A percentile compares a stretch with the other conserved stretches of the same genome.
phyloP scores from a whole-genome alignment of 352 stramenopile genomes.

The Phytophthora palmivora region DNA sequence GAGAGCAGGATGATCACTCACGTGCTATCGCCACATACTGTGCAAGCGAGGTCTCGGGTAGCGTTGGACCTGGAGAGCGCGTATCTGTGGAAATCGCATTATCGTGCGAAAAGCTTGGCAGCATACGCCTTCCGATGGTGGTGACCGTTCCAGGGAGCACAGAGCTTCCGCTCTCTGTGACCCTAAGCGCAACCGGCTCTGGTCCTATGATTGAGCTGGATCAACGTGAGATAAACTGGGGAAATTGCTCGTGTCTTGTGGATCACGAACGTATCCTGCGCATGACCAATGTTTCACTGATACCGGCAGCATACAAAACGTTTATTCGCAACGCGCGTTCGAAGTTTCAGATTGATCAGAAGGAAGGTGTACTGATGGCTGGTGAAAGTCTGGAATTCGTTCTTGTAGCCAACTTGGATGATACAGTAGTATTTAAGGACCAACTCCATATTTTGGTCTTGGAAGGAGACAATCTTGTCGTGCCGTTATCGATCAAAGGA shows the following conservation, averaged over 20 bases:
- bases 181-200: constrained; percentile 80
- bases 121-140: constrained; percentile 90
- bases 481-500: constrained; percentile 92
- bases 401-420: constrained; percentile 93
- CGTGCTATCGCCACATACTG: constrained; percentile 84
- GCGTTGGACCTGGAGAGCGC: constrained; percentile 64
- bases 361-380: constrained; percentile 88
- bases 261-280: constrained; percentile 75
- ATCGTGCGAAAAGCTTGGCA: constrained; percentile 90
- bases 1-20: constrained; percentile 91
- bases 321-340: constrained; percentile 93
- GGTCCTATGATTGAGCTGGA: constrained; percentile 90
- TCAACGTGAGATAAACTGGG: constrained; percentile 88
- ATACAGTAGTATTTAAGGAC: constrained; percentile 93
- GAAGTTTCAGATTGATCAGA: constrained; percentile 92
- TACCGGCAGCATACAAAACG: constrained; percentile 91
- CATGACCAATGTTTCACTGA: constrained; percentile 92
- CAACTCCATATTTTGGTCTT: constrained; percentile 93
- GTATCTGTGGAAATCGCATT: constrained; percentile 85
- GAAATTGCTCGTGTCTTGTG: constrained; percentile 90
- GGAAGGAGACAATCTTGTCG: constrained; percentile 91
- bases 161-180: constrained; percentile 90
- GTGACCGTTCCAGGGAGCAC: constrained; percentile 87
- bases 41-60: constrained; percentile 63
- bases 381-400: constrained; percentile 75